Conservation (phyloP, 129 eudicot species). For the Tagetes patula region DNA sequence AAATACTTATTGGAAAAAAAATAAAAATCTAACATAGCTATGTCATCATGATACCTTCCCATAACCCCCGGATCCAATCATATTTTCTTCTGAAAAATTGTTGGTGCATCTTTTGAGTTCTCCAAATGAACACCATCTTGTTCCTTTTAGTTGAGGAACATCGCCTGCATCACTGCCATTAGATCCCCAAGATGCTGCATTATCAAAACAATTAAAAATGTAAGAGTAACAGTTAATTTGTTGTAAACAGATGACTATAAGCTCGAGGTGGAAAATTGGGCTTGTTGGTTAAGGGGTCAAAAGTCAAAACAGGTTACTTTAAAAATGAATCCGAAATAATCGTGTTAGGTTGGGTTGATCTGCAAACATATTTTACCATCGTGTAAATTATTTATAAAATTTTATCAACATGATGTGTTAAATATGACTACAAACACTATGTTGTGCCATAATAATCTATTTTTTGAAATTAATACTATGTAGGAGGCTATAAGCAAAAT, state of each 20-base stretch:
- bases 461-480: background rate
- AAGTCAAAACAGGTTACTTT: background rate
- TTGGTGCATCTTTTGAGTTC: constrained; percentile 65
- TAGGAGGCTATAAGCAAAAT: background rate
- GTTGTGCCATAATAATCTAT: background rate
- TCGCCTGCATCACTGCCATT: constrained; percentile 46
- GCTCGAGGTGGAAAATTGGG: background rate
- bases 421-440: background rate
- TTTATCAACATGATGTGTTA: background rate
- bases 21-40: background rate
- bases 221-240: background rate
- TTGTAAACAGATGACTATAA: background rate
- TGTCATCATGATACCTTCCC: constrained; percentile 60
- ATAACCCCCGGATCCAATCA: constrained; percentile 86
- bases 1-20: background rate
- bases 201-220: constrained; percentile 9
- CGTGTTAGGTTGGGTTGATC: background rate
- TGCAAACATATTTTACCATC: background rate
- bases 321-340: background rate
- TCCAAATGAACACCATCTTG: constrained; percentile 77
- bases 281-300: constrained; percentile 1
- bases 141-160: constrained; percentile 81
- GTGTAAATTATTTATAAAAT: background rate
- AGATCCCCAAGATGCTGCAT: constrained; percentile 81
- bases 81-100: constrained; percentile 66